Conservation (phyloP, 257 asterid genomes). For the Apocynum venetum region DNA sequence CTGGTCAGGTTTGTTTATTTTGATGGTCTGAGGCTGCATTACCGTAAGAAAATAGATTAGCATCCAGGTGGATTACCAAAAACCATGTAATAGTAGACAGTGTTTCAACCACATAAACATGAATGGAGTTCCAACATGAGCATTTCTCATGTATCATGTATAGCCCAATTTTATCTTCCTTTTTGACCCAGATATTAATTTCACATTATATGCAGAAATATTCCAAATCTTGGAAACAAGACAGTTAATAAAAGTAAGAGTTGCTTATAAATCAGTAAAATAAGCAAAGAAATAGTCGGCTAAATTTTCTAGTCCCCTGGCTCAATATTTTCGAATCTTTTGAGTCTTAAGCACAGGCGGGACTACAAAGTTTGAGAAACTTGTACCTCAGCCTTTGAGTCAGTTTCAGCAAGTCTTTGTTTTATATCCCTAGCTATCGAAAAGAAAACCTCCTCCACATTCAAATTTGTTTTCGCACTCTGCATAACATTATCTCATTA, state of each 20-base stretch:
- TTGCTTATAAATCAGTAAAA: not conserved
- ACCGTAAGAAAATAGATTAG: constrained; percentile 18
- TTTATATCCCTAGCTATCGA: constrained; percentile 89
- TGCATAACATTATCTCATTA: constrained; percentile 34
- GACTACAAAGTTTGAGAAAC: not conserved
- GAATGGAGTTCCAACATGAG: not conserved
- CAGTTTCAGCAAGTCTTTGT: constrained; percentile 83
- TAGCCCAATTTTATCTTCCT: not conserved
- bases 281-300: not conserved
- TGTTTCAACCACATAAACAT: not conserved
- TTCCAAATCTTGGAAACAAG: not conserved
- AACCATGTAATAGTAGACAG: not conserved
- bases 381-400: constrained; percentile 70
- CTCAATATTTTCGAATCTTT: not conserved
- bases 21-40: constrained; percentile 71
- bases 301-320: not conserved
- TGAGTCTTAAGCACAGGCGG: not conserved
- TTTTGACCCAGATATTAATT: not conserved
- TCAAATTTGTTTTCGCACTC: constrained; percentile 95
- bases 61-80: not conserved
- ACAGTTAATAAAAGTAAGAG: not conserved
- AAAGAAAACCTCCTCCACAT: constrained; percentile 96
- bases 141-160: not conserved
- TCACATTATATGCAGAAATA: not conserved
- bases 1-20: constrained; percentile 69